Percentiles rank a stretch among this genome's conserved stretches.
Conservation (phyloP, 1,139 yeast species). For the Candida glucosophila region DNA sequence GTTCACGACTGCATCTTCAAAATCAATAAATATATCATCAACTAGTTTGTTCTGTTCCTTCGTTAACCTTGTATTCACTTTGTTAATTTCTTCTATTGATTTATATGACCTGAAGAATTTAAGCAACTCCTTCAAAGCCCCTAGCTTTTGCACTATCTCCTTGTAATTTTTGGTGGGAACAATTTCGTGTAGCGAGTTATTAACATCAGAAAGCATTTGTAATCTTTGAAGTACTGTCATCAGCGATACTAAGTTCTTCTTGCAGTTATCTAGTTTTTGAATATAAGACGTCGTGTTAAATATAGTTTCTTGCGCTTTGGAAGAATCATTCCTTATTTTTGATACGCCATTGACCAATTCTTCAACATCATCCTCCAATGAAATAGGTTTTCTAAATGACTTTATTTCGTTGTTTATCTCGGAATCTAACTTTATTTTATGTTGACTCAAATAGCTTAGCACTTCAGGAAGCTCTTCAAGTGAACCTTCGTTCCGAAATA, state of each 20-base stretch:
- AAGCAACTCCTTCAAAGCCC: constrained; percentile 73
- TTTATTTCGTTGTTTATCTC: constrained; percentile 27
- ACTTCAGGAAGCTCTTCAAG: constrained; percentile 40
- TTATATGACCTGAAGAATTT: constrained; percentile 74
- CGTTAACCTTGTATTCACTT: constrained; percentile 53
- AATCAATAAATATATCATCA: constrained; percentile 69
- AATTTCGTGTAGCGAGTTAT: constrained; percentile 49
- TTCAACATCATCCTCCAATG: constrained; percentile 35
- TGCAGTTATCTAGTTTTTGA: constrained; percentile 69
- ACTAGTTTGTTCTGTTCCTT: constrained; percentile 58
- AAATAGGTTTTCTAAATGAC: constrained; percentile 17
- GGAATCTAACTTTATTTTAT: constrained; percentile 37
- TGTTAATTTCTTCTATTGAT: constrained; percentile 75
- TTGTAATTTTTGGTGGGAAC: constrained; percentile 44
- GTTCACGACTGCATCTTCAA: constrained; percentile 38
- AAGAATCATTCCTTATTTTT: constrained; percentile 20
- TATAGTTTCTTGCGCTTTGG: constrained; percentile 52
- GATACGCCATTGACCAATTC: constrained; percentile 32
- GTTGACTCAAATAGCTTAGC: constrained; percentile 27
- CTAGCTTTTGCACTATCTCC: constrained; percentile 58
- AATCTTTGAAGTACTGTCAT: constrained; percentile 83
- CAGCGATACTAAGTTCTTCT: constrained; percentile 70
- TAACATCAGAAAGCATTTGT: constrained; percentile 79
- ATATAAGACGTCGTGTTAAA: constrained; percentile 68
- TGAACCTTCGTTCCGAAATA: constrained; percentile 35